A percentile compares a stretch with the other conserved stretches of the same genome.
Conservation (phyloP, 148 eudicot species). For the Heliamphora exappendiculata region DNA sequence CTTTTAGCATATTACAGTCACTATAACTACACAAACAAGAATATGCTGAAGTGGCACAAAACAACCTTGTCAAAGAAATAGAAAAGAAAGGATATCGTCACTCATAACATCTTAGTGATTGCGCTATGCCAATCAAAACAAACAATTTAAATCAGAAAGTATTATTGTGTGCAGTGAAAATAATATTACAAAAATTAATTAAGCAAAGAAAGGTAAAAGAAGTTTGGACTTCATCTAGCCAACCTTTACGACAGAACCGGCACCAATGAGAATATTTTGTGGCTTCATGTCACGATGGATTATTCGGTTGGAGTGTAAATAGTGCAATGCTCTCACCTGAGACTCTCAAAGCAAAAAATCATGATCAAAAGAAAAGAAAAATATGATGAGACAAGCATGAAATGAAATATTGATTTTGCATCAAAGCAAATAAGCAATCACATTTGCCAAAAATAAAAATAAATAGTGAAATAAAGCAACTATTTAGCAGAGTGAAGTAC, state of each 20-base stretch:
- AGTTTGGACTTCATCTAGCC: neutral
- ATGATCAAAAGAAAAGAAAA: neutral
- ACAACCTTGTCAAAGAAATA: no score
- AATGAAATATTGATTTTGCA: neutral
- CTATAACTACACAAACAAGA: neutral
- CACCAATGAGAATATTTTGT: conserved; percentile 92
- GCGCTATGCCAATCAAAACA: neutral
- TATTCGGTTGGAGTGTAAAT: conserved; percentile 91
- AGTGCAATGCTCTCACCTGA: conserved; percentile 91
- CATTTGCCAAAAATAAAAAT: neutral
- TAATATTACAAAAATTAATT: neutral
- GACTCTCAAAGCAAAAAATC: conserved; percentile 3
- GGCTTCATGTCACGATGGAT: conserved; percentile 99
- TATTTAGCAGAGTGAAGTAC: conserved; percentile 33
- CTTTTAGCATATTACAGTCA: neutral
- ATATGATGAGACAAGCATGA: neutral
- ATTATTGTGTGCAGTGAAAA: neutral
- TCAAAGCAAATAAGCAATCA: neutral
- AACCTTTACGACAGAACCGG: conserved; percentile 91
- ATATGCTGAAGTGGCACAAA: neutral
- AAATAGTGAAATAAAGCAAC: neutral
- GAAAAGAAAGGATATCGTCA: neutral
- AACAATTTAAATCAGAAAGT: neutral
- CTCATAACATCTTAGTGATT: conserved; percentile 1
- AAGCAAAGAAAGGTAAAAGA: neutral